Conservation (phyloP, 306 rosid species). For the Arachis stenosperma region DNA sequence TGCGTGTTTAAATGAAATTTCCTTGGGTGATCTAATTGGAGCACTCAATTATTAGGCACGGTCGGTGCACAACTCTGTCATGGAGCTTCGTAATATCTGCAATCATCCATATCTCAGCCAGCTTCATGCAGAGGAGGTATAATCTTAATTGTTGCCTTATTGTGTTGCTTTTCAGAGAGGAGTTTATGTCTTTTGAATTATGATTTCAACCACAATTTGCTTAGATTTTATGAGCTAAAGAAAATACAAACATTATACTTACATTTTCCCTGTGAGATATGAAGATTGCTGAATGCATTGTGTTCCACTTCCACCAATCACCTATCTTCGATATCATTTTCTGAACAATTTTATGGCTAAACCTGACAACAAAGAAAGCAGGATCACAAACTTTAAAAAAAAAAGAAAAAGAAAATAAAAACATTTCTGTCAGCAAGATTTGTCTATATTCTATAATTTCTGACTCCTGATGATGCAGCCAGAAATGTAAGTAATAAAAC, state of each 20-base stretch:
- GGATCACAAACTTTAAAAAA: neutral
- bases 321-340: constrained; percentile 2
- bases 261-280: constrained; percentile 8
- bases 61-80: constrained; percentile 96
- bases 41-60: constrained; percentile 76
- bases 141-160: constrained; percentile 27
- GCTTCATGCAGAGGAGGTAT: constrained; percentile 96
- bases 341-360: neutral
- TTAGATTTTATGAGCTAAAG: constrained; percentile 8
- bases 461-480: neutral
- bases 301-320: neutral
- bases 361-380: neutral
- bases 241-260: constrained; percentile 5
- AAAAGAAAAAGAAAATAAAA: neutral
- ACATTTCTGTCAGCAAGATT: neutral
- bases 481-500: neutral
- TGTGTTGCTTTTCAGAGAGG: constrained; percentile 30
- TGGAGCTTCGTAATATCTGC: constrained; percentile 99
- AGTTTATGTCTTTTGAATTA: constrained; percentile 33
- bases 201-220: neutral
- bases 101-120: constrained; percentile 99
- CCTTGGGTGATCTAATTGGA: constrained; percentile 46
- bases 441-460: neutral
- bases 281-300: neutral
- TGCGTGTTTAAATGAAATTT: neutral